phyloP scores from a whole-genome alignment of 768 basidiomycete species.

The Lactarius sanguifluus region DNA sequence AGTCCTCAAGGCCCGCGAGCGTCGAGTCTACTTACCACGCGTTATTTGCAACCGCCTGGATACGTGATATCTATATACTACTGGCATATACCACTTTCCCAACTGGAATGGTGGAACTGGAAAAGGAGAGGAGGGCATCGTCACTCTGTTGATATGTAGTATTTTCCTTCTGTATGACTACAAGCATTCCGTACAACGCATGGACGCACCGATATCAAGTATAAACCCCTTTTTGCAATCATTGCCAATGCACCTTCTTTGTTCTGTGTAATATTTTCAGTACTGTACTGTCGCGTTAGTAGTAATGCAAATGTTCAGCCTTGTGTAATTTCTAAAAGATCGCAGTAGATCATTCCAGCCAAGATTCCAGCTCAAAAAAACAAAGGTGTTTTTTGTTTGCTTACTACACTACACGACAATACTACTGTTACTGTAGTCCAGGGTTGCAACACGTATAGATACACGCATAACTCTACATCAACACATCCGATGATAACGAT shows the following conservation, averaged over 20 bases:
- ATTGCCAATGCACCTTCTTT: background rate
- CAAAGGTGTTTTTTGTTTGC: too few species aligned
- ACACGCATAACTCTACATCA: too few species aligned
- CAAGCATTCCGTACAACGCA: background rate
- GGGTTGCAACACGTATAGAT: too few species aligned
- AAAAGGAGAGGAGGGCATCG: background rate
- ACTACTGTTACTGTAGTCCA: too few species aligned
- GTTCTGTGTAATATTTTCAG: background rate
- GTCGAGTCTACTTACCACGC: background rate
- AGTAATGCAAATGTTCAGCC: too few species aligned
- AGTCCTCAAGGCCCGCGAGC: background rate
- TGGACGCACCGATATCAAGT: background rate
- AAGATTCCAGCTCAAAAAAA: too few species aligned
- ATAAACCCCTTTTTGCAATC: background rate
- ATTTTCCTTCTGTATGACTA: background rate
- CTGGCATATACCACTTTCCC: constrained; percentile 1
- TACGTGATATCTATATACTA: constrained; percentile 2
- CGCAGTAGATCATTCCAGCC: too few species aligned
- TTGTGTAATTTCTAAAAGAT: too few species aligned
- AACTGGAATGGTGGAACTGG: background rate
- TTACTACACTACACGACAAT: too few species aligned
- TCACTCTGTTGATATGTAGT: background rate
- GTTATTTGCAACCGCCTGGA: background rate
- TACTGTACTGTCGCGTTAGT: background rate
- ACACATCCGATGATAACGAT: too few species aligned